Evolutionary conservation across 1,284 basidiomycete species (phyloP), one percentile per base, ranked within the genome.

Genomic region (Anthracocystis setariae): DNA sequence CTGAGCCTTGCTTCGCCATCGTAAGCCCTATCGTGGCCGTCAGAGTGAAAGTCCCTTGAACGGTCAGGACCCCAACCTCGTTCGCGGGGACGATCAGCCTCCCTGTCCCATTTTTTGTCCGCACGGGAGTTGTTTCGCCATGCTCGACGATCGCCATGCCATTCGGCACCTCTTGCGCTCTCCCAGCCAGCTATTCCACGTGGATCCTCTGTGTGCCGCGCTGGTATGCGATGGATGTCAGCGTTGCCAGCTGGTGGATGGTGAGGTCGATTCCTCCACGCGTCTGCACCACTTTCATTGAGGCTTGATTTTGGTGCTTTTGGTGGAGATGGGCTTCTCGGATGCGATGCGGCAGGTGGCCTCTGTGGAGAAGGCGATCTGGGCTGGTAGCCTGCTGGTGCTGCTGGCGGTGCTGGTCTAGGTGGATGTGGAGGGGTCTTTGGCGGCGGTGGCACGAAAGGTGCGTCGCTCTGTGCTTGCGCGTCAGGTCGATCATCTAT

Each of bases 391-490:
- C 13, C 35, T 37, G 8, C 35, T 5, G 12, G 5, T 9, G 8
- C 35, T 37, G 35, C 35, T 5, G 8, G 8, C 17, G 35, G 8
- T 37, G 8, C 35, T 37, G 35, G 8, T 37, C 35, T 7, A 5
- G 15, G 35, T 37, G 35, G 35, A 8, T 9, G 35, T 37, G 35
- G 35, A 37, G 63, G 57, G 9, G 63, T 66, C 37, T 56, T 59
- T 27, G 63, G 63, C 37, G 63, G 63, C 7, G 48, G 57, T 10
- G 63, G 55, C 5, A 46, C 10, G 45, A 38, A 25, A 17, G 37
- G 15, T 40, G 59, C 32, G 7, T 29, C 7, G 7, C 29, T 29
- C 12, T 29, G 5, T 3, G 9, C 13, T 24, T 38, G 38, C 15
- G 12, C 17, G 17, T 21, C 49, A 17, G 27, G 20, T 18, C 13